Base-by-base conservation (phyloP, 805 yeast species). In the Kodamaea sagamina region DNA sequence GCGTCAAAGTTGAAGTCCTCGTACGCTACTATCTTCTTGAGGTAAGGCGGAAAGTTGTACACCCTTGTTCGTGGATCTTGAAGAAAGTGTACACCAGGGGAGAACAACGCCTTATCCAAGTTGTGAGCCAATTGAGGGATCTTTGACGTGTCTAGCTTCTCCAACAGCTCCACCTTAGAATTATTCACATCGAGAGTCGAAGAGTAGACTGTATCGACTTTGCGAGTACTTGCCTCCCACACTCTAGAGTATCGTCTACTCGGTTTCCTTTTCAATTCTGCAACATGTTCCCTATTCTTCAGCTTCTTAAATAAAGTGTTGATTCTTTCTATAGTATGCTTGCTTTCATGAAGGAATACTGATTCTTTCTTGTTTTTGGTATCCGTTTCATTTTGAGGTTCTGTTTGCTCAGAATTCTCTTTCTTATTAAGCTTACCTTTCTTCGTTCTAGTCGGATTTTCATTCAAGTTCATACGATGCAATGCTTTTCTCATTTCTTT, bases 71-170 rank as follows among this genome's bases (percentile, higher is more conserved):
- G 71, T 13, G 89, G 83, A 62, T 90, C 97, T 55, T 79, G 81
- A 24, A 86, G 61, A 47, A 77, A 82, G 52, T 89, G 96, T 1
- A 87, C 83, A 77, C 95, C 59, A 0, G 96, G 96, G 22, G 84
- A 81, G 58, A 85, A 87, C 9, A 92, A 63, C 0, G 85, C 89
- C 32, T 85, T 67, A 27, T 85, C 84, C 13, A 93, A 71, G 39
- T 75, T 77, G 53, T 86, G 89, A 7, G 81, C 76, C 28, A 92
- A 63, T 12, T 51, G 57, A 0, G 96, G 90, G 40, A 83, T 59
- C 19, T 59, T 51, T 6, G 49, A 47, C 6, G 47, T 48, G 10
- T 61, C 55, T 10, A 62, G 54, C 24, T 42, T 40, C 15, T 47
- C 49, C 6, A 56, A 54, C 42, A 54, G 59, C 16, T 39, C 29